phyloP scores from a whole-genome alignment of 2,329 filamentous ascomycete genomes.

The Bisporella sp. region DNA sequence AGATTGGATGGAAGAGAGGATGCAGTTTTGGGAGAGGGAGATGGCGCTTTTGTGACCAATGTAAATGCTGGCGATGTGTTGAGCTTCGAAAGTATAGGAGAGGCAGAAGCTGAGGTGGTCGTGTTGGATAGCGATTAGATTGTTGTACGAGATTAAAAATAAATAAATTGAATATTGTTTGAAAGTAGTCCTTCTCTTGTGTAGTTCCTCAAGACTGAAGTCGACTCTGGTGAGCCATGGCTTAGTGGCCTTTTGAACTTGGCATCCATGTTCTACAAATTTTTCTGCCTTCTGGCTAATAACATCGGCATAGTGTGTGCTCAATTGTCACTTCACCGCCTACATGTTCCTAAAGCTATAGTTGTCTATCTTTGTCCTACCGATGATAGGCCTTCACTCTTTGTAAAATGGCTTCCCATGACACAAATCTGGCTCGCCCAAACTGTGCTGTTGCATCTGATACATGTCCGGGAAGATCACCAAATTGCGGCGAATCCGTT shows the following conservation, averaged over 20 bases:
- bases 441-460: background rate
- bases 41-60: slow-evolving; percentile 68
- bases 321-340: too few relatives aligned
- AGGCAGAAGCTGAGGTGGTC: slow-evolving; percentile 30
- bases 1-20: slow-evolving; percentile 59
- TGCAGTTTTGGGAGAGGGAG: slow-evolving; percentile 64
- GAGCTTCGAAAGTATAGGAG: slow-evolving; percentile 59
- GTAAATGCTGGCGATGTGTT: slow-evolving; percentile 60
- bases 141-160: background rate
- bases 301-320: too few relatives aligned
- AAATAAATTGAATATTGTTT: too few relatives aligned
- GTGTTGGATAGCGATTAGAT: slow-evolving; percentile 15
- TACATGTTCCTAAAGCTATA: too few relatives aligned
- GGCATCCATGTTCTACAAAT: too few relatives aligned
- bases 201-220: too few relatives aligned
- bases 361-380: too few relatives aligned
- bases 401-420: background rate
- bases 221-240: too few relatives aligned
- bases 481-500: background rate
- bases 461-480: background rate
- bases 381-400: background rate
- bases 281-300: too few relatives aligned
- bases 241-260: too few relatives aligned
- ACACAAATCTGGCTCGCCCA: background rate
- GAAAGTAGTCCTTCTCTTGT: too few relatives aligned